A percentile compares a stretch with the other conserved stretches of the same genome.
Conservation (phyloP, 495 filamentous ascomycete species). For the Xanthoparmelia taractica region DNA sequence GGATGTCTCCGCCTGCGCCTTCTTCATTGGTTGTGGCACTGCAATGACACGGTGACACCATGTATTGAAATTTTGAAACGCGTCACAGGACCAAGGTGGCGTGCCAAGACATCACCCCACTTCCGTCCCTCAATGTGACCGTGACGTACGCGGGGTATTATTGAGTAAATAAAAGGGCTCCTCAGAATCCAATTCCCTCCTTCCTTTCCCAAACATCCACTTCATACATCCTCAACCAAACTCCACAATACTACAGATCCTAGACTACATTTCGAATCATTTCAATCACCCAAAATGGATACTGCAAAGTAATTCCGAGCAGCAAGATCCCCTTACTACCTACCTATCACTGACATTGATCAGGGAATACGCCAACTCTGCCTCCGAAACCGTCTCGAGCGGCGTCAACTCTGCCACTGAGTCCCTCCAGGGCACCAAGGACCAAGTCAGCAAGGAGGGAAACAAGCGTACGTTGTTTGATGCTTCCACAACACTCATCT, state of each 20-base stretch:
- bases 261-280: background rate
- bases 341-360: background rate
- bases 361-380: slow-evolving; percentile 11
- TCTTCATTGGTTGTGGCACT: slow-evolving; percentile 9
- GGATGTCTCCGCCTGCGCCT: background rate
- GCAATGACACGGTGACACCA: background rate
- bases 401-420: slow-evolving; percentile 54
- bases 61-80: background rate
- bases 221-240: background rate
- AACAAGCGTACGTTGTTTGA: slow-evolving; percentile 43
- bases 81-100: background rate
- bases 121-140: background rate
- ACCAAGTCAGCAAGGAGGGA: slow-evolving; percentile 52
- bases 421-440: slow-evolving; percentile 41
- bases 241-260: background rate
- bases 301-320: slow-evolving; percentile 9
- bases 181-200: background rate
- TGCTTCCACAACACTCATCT: too few relatives aligned
- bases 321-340: background rate
- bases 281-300: slow-evolving; percentile 14
- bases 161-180: slow-evolving; percentile 8
- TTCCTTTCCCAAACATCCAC: background rate
- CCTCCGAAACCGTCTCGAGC: slow-evolving; percentile 30
- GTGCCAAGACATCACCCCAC: background rate
- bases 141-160: slow-evolving; percentile 15